These are phyloP conservation scores for Vigna nakashimae DNA, from an alignment of 306 rosid genomes.

Conservation along the genomic window DNA sequence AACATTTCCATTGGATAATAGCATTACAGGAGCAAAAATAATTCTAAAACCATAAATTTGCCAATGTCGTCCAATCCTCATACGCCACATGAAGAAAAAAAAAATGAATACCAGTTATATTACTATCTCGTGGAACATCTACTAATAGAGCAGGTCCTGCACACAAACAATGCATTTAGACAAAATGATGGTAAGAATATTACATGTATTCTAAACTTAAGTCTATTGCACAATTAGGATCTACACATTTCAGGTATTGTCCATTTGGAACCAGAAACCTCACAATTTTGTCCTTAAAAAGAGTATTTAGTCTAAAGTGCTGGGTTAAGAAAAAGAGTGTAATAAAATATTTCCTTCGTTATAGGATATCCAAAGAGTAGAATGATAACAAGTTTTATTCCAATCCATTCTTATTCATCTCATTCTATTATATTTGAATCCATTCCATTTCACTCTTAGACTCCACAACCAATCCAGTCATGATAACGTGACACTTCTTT, in stretches of 20 bases:
- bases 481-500: no score
- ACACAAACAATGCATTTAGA: neutral
- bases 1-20: constrained; percentile 14
- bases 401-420: no score
- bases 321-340: no score
- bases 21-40: constrained; percentile 2
- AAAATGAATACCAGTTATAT: constrained; percentile 72
- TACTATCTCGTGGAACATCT: constrained; percentile 79
- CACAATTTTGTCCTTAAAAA: neutral
- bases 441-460: no score
- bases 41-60: constrained; percentile 4
- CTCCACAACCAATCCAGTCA: no score
- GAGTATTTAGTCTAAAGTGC: neutral
- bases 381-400: no score
- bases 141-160: constrained; percentile 82
- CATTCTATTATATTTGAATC: no score
- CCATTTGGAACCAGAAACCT: neutral
- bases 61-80: neutral
- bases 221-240: neutral
- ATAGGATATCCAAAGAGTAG: no score
- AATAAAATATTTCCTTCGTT: no score
- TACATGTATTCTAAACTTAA: neutral
- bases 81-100: neutral
- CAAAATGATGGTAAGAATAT: neutral
- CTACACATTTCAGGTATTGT: neutral